phyloP scores from a whole-genome alignment of 2,329 filamentous ascomycete species.

The Metarhizium rileyi region DNA sequence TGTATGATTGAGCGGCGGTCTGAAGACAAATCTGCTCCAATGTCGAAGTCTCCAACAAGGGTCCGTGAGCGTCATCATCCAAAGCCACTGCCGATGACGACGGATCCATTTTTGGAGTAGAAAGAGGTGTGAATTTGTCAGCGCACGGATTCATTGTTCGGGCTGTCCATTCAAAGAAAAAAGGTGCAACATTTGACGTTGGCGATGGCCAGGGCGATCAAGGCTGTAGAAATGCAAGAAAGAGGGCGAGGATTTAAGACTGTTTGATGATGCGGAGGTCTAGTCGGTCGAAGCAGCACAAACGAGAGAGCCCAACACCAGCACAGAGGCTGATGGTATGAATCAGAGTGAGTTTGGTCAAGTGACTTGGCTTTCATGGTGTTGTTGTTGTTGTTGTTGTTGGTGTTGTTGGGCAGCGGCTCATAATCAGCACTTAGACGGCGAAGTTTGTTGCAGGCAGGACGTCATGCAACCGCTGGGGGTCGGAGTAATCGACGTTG shows the following conservation, averaged over 20 bases:
- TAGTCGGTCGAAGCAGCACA: background rate
- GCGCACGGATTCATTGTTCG: slow-evolving; percentile 7
- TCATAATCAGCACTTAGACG: background rate
- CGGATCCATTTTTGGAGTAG: background rate
- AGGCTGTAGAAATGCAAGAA: background rate
- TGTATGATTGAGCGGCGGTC: background rate
- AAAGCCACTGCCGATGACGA: background rate
- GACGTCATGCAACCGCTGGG: background rate
- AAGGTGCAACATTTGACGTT: background rate
- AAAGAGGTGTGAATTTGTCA: slow-evolving; percentile 4
- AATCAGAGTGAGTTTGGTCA: background rate
- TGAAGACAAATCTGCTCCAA: background rate
- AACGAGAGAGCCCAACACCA: background rate
- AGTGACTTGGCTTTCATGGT: background rate
- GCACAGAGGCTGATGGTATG: background rate
- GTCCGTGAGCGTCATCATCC: background rate
- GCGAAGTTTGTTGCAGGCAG: background rate
- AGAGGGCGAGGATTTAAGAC: background rate
- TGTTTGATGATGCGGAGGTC: background rate
- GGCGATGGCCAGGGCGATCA: background rate
- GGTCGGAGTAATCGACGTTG: background rate
- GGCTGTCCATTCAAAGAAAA: background rate
- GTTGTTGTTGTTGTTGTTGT: too few relatives aligned
- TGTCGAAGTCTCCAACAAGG: background rate
- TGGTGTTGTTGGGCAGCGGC: too few relatives aligned